Conservation (phyloP, 2,329 filamentous ascomycete genomes). For the Neopestalotiopsis rosae region DNA sequence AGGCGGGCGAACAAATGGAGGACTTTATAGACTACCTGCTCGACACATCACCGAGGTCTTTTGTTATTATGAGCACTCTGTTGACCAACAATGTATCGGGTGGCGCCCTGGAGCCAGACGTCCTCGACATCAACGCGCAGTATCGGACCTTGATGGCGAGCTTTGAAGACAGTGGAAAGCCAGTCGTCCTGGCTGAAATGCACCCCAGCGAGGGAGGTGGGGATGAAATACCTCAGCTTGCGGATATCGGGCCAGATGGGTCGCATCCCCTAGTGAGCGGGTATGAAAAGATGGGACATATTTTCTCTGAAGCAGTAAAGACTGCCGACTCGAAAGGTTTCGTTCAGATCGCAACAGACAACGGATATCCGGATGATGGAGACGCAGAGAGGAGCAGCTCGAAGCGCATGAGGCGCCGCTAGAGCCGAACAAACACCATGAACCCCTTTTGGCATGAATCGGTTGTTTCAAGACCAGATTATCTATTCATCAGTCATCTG, state of each 20-base stretch:
- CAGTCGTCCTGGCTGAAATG: slow-evolving; percentile 38
- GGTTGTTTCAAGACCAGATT: not conserved
- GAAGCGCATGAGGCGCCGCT: not conserved
- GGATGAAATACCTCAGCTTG: slow-evolving; percentile 24
- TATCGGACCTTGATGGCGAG: slow-evolving; percentile 33
- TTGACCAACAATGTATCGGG: slow-evolving; percentile 33
- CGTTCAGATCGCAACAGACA: slow-evolving; percentile 32
- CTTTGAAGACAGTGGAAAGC: slow-evolving; percentile 25
- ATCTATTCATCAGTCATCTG: too few species aligned
- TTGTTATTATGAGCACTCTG: slow-evolving; percentile 36
- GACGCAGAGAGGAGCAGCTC: slow-evolving; percentile 20
- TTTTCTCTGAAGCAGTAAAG: slow-evolving; percentile 30
- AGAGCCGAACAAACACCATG: not conserved
- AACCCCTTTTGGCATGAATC: not conserved
- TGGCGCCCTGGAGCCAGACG: slow-evolving; percentile 26
- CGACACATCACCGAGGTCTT: slow-evolving; percentile 30
- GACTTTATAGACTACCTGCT: slow-evolving; percentile 36
- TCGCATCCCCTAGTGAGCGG: slow-evolving; percentile 34
- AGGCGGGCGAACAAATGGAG: slow-evolving; percentile 31
- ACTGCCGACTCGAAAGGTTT: slow-evolving; percentile 31
- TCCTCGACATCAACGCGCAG: slow-evolving; percentile 34
- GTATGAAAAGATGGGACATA: slow-evolving; percentile 34
- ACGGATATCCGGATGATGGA: slow-evolving; percentile 31
- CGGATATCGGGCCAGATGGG: slow-evolving; percentile 33
- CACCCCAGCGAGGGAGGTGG: slow-evolving; percentile 32